Evolutionary conservation across 345 rosid genomes (phyloP).

Genomic region (Carallia pectinifolia): DNA sequence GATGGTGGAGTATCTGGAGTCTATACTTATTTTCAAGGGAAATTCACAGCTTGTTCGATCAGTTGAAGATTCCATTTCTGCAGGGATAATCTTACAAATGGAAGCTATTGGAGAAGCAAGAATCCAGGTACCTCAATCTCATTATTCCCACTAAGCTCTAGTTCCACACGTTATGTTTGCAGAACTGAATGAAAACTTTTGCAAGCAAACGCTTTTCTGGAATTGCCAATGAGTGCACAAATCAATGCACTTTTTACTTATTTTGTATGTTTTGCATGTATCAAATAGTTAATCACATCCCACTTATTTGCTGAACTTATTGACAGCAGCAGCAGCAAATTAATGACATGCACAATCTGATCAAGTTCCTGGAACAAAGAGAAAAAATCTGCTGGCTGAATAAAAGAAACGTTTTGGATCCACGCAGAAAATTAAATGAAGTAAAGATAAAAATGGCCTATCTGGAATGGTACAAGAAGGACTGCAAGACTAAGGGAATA

Average conservation of each 20-base stretch:
- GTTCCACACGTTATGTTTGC: background rate
- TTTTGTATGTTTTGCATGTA: no score
- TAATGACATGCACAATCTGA: slow-evolving; percentile 10
- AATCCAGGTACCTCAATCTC: slow-evolving; percentile 28
- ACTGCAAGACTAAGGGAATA: slow-evolving; percentile 10
- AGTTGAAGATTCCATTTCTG: slow-evolving; percentile 7
- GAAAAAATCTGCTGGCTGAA: slow-evolving; percentile 8
- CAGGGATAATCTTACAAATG: slow-evolving; percentile 28
- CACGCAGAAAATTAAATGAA: slow-evolving; percentile 32
- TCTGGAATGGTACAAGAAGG: slow-evolving; percentile 67
- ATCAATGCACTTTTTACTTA: no score
- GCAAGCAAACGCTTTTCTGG: background rate
- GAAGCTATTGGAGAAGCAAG: slow-evolving; percentile 31
- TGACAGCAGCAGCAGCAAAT: slow-evolving; percentile 26
- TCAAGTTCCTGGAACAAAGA: slow-evolving; percentile 21
- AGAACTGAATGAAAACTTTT: background rate
- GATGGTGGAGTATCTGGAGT: slow-evolving; percentile 11
- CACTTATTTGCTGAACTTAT: background rate
- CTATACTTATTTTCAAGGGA: slow-evolving; percentile 15
- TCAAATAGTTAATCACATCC: background rate
- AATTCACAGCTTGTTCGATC: slow-evolving; percentile 5
- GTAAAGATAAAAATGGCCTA: slow-evolving; percentile 41
- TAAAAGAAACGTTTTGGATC: slow-evolving; percentile 27
- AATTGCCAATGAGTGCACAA: background rate
- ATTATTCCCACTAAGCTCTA: background rate